phyloP scores from a whole-genome alignment of 192 early-diverging fungal genomes.

The Coemansia sp. region DNA sequence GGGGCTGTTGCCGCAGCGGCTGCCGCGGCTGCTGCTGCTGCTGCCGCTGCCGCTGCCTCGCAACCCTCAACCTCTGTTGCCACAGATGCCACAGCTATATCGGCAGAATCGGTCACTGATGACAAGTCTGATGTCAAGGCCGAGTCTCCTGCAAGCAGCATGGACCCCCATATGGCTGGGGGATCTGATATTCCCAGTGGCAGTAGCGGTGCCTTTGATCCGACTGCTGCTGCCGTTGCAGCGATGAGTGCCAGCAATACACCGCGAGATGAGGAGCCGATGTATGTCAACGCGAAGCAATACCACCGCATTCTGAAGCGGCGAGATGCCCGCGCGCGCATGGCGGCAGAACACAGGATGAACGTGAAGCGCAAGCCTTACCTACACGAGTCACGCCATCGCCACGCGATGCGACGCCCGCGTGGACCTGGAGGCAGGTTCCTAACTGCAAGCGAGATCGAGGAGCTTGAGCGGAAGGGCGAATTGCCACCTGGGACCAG shows the following conservation, averaged over 20 bases:
- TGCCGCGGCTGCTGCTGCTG: constrained; percentile 38
- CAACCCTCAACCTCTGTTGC: constrained; percentile 10
- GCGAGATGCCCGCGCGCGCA: constrained; percentile 82
- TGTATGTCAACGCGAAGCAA: constrained; percentile 99
- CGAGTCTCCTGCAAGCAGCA: constrained; percentile 31
- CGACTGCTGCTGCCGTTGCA: constrained; percentile 50
- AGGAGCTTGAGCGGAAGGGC: constrained; percentile 59
- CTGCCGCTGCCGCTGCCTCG: constrained; percentile 24
- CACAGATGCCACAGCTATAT: constrained; percentile 1
- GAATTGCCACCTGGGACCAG: constrained; percentile 50
- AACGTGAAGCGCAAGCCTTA: constrained; percentile 84
- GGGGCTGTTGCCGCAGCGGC: constrained; percentile 43
- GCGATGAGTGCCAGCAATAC: constrained; percentile 49
- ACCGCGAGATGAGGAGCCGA: constrained; percentile 77
- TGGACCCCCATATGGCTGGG: constrained; percentile 13
- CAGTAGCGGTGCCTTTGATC: constrained; percentile 33
- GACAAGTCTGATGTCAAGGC: constrained; percentile 24
- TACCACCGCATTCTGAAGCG: constrained; percentile 97
- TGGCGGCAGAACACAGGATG: constrained; percentile 78
- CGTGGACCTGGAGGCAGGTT: constrained; percentile 97
- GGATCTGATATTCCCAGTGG: constrained; percentile 17
- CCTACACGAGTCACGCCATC: constrained; percentile 95
- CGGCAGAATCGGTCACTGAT: constrained; percentile 23
- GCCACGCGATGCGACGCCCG: constrained; percentile 96
- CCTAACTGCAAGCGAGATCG: constrained; percentile 80